Base-by-base conservation (phyloP, 768 basidiomycete genomes). In the Boletus rubescentipes region DNA sequence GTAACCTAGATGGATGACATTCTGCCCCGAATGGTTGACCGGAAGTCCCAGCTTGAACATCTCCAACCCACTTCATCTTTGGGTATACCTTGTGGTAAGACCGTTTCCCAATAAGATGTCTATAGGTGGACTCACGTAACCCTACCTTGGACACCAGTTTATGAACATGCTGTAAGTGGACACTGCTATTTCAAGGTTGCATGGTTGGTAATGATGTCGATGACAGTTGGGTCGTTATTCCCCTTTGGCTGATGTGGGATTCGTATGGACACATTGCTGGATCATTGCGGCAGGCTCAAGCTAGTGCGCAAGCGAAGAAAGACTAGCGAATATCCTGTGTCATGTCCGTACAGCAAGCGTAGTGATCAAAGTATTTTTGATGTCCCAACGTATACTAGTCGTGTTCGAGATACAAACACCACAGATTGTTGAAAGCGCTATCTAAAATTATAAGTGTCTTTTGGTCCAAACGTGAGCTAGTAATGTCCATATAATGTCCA, bases 1-100 rank as follows among this genome's bases (percentile, higher is more conserved):
- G 46, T 21, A 12, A 15, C 35, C 1, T 55, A 86, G 85, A 30
- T 91, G 85, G 85, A 91, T 93, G 91, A 93, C 90, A 3, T 93
- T 93, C 72, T 86, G 84, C 63, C 91, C 91, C 1, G 91, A 92
- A 71, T 92, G 89, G 89, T 72, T 93, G 44, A 84, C 80, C 1
- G 89, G 87, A 18, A 87, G 82, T 62, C 82, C 84, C 1, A 88
- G 79, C 66, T 71, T 93, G 49, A 78, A 87, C 62, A 89, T 82
- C 0, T 86, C 85, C 9, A 89, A 90, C 61, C 72, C 75, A 26
- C 70, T 91, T 35, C 80, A 84, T 64, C 76, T 91, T 48, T 93
- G 89, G 89, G 84, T 91, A 10, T 91, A 92, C 71, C 84, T 92
- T 38, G 65, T 85, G 54, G 89, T 92, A 65, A 61, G 87, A 78